Evolutionary conservation across 768 basidiomycete species (phyloP), one percentile per base, ranked within the genome.

Genomic region (Cytidiella melzeri): DNA sequence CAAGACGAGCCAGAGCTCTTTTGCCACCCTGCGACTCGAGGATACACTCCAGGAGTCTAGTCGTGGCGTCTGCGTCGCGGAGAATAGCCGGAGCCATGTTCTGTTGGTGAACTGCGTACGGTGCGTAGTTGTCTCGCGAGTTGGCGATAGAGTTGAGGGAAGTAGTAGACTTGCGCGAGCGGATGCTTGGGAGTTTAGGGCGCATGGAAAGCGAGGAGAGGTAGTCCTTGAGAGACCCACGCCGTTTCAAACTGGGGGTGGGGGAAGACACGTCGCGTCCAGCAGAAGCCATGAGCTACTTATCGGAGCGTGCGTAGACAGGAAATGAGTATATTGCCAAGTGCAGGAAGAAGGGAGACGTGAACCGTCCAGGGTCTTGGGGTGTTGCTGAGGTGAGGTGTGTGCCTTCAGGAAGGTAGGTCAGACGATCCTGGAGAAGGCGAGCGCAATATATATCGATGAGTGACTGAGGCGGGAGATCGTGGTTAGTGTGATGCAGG

Each of bases 1-100:
- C 79, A 56, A 90, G 70, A 59, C 87, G 74, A 43, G 84, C 82
- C 51, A 89, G 66, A 39, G 79, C 73, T 42, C 84, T 81, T 54
- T 74, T 79, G 30, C 87, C 87, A 55, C 74, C 77, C 4, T 85
- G 79, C 6, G 77, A 65, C 43, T 80, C 77, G 51, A 73, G 65
- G 55, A 80, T 73, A 48, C 68, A 67, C 57, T 80, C 77, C 28
- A 80, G 64, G 50, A 80, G 60, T 58, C 68, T 75, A 58, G 63
- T 72, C 28, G 80, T 73, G 13, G 77, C 77, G 37, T 81, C 82
- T 15, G 75, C 70, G 58, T 87, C 83, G 53, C 78, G 76, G 56
- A 85, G 75, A 57, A 87, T 75, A 52, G 66, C 60, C 38, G 77
- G 73, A 43, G 70, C 55, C 67, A 73, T 75, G 67, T 74, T 80